These are phyloP conservation scores for Onygenales sp. DNA, from an alignment of 2,329 filamentous ascomycete genomes.

Conservation along the genomic window DNA sequence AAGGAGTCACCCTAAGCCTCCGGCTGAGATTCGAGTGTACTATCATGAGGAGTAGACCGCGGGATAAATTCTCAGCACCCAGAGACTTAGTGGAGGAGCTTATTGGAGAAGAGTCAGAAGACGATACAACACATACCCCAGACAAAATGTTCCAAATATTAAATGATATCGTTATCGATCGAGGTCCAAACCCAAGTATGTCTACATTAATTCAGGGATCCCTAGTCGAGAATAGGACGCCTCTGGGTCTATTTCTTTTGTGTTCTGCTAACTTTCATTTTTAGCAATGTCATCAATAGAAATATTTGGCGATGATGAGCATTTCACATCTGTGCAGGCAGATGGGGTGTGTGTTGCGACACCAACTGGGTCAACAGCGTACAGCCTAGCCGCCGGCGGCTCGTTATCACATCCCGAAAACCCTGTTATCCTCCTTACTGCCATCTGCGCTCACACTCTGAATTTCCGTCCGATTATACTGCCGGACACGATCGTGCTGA, in stretches of 20 bases:
- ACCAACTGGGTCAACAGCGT: conserved; percentile 90
- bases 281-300: conserved; percentile 85
- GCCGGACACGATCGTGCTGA: conserved; percentile 91
- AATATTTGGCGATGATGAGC: conserved; percentile 79
- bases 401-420: conserved; percentile 92
- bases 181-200: conserved; percentile 84
- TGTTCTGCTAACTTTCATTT: conserved; percentile 9
- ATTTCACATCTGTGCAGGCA: conserved; percentile 85
- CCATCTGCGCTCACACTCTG: conserved; percentile 85
- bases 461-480: conserved; percentile 88
- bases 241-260: background rate
- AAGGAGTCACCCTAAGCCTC: conserved; percentile 82
- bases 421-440: conserved; percentile 77
- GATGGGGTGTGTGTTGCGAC: conserved; percentile 93
- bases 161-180: conserved; percentile 93
- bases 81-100: conserved; percentile 81
- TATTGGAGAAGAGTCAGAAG: conserved; percentile 74
- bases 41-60: conserved; percentile 61
- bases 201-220: conserved; percentile 12
- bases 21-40: conserved; percentile 87
- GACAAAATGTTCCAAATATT: conserved; percentile 82
- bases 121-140: conserved; percentile 74
- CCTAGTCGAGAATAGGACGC: background rate
- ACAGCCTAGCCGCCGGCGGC: conserved; percentile 85
- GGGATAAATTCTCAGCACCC: conserved; percentile 22